phyloP scores from a whole-genome alignment of 1,284 basidiomycete species.

The Pascua guehoae region DNA sequence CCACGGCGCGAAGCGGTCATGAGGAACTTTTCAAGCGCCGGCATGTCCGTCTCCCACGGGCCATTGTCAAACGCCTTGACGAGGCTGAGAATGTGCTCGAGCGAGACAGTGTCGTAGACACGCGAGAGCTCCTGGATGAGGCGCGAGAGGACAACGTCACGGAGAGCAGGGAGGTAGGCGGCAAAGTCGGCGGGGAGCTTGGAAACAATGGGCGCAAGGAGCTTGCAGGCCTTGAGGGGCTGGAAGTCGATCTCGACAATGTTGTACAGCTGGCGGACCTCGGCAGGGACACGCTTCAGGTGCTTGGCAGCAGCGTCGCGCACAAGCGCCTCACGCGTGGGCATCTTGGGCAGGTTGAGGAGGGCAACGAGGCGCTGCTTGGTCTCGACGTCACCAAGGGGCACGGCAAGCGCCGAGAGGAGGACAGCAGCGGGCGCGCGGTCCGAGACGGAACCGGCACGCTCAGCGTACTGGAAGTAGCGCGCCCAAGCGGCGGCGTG shows the following conservation, averaged over 20 bases:
- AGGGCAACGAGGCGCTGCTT: constrained; percentile 79
- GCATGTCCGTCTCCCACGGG: constrained; percentile 58
- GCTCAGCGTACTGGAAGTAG: constrained; percentile 59
- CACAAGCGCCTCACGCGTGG: constrained; percentile 79
- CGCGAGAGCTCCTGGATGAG: constrained; percentile 92
- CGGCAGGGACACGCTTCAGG: constrained; percentile 73
- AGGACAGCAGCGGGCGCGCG: constrained; percentile 88
- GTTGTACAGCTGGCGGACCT: constrained; percentile 78
- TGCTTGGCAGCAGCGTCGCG: constrained; percentile 83
- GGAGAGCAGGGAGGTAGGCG: constrained; percentile 83
- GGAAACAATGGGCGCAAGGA: constrained; percentile 76
- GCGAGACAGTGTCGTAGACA: constrained; percentile 86
- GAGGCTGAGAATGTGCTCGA: constrained; percentile 70
- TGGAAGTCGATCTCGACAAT: constrained; percentile 94
- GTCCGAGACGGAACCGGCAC: constrained; percentile 66
- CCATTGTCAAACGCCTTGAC: constrained; percentile 66
- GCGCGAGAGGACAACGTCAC: constrained; percentile 86
- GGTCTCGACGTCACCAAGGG: constrained; percentile 68
- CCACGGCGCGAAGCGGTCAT: constrained; percentile 87
- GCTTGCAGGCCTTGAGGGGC: constrained; percentile 79
- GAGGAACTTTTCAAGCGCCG: constrained; percentile 84
- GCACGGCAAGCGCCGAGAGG: constrained; percentile 88
- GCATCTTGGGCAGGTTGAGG: constrained; percentile 78
- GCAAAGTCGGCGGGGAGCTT: constrained; percentile 62
- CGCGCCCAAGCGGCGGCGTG: constrained; percentile 95